phyloP scores from a whole-genome alignment of 2,329 filamentous ascomycete species.

The Xylariaceae sp. region DNA sequence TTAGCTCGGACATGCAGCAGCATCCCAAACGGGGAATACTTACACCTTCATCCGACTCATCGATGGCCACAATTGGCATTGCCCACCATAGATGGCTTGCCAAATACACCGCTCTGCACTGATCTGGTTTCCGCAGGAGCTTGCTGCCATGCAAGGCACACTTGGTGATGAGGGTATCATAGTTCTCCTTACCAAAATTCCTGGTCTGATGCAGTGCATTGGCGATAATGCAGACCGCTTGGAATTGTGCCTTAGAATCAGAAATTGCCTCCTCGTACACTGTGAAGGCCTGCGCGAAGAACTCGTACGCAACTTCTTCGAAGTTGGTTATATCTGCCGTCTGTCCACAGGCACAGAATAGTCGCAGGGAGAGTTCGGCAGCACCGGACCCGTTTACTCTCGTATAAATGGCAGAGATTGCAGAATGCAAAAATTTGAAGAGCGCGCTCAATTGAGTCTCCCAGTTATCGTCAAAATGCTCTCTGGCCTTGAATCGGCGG shows the following conservation, averaged over 20 bases:
- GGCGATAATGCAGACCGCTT: constrained; percentile 93
- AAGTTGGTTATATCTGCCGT: constrained; percentile 89
- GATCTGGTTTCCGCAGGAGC: constrained; percentile 94
- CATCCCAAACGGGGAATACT: neutral
- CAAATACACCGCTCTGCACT: constrained; percentile 94
- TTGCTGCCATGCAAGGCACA: constrained; percentile 96
- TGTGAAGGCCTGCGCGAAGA: constrained; percentile 96
- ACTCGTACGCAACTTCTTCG: constrained; percentile 96
- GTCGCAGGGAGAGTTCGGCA: constrained; percentile 82
- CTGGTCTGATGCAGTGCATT: constrained; percentile 85
- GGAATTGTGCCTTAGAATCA: constrained; percentile 95
- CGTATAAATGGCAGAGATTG: constrained; percentile 83
- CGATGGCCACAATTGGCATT: constrained; percentile 75
- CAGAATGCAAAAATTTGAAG: constrained; percentile 94
- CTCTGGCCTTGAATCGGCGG: constrained; percentile 82
- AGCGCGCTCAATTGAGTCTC: constrained; percentile 70
- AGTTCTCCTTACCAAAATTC: constrained; percentile 95
- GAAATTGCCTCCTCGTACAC: constrained; percentile 97
- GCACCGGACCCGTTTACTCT: constrained; percentile 77
- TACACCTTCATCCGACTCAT: constrained; percentile 70
- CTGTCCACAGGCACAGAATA: constrained; percentile 91
- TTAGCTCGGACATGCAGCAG: neutral
- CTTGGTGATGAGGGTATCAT: constrained; percentile 98
- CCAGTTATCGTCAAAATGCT: constrained; percentile 75
- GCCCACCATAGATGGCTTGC: constrained; percentile 99